Percentiles rank a stretch among this genome's conserved stretches.
phyloP scores from a whole-genome alignment of 495 filamentous ascomycete species.

The Annulohypoxylon stygium region DNA sequence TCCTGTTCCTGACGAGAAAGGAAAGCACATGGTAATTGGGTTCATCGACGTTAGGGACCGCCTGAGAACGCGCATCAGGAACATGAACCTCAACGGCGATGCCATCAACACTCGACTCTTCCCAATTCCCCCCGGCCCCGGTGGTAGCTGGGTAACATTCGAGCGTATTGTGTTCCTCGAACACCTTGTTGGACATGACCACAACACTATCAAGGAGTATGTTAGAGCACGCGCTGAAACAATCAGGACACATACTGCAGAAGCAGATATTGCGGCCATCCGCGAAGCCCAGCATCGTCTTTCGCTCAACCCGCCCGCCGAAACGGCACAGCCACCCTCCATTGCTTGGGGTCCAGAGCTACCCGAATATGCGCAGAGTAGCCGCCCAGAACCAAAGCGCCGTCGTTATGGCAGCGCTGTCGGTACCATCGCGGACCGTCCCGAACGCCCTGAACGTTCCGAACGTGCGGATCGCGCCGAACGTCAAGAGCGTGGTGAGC shows the following conservation, averaged over 20 bases:
- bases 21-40: slow-evolving; percentile 65
- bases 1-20: slow-evolving; percentile 52
- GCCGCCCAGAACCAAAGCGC: slow-evolving; percentile 55
- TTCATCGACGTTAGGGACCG: slow-evolving; percentile 68
- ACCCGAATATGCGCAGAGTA: slow-evolving; percentile 53
- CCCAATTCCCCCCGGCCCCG: slow-evolving; percentile 64
- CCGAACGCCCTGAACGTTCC: slow-evolving; percentile 15
- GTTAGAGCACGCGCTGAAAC: slow-evolving; percentile 63
- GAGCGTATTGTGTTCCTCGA: slow-evolving; percentile 64
- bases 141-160: slow-evolving; percentile 69
- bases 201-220: slow-evolving; percentile 67
- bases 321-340: slow-evolving; percentile 49
- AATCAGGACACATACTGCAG: slow-evolving; percentile 32
- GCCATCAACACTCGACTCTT: slow-evolving; percentile 55
- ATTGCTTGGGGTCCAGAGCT: slow-evolving; percentile 61
- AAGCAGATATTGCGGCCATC: slow-evolving; percentile 53
- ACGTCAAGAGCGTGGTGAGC: slow-evolving; percentile 7
- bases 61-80: slow-evolving; percentile 64
- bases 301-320: slow-evolving; percentile 53
- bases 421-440: slow-evolving; percentile 34
- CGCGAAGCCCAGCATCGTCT: slow-evolving; percentile 56
- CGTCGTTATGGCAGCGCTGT: slow-evolving; percentile 44
- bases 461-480: slow-evolving; percentile 7
- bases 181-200: slow-evolving; percentile 61
- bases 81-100: slow-evolving; percentile 54